phyloP scores from a whole-genome alignment of 306 rosid genomes.

The Sesbania bispinosa region DNA sequence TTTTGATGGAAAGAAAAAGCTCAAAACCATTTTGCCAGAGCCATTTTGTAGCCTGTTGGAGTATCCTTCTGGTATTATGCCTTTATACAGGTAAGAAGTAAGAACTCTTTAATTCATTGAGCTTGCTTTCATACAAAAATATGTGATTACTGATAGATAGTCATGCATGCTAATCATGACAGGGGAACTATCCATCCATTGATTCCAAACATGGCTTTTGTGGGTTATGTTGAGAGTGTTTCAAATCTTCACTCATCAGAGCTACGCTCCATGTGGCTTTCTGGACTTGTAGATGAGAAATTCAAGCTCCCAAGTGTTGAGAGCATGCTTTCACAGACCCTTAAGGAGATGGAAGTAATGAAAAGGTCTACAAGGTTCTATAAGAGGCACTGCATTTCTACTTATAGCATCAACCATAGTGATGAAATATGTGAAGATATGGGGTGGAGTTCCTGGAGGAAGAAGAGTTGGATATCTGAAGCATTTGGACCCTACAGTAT shows the following conservation, averaged over 20 bases:
- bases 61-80: slow-evolving; percentile 55
- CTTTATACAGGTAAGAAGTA: slow-evolving; percentile 64
- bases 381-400: slow-evolving; percentile 69
- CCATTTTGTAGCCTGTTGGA: slow-evolving; percentile 64
- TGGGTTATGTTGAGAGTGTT: slow-evolving; percentile 69
- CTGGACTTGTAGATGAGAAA: slow-evolving; percentile 50
- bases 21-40: slow-evolving; percentile 56
- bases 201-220: slow-evolving; percentile 82
- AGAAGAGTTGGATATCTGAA: slow-evolving; percentile 72
- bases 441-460: slow-evolving; percentile 73
- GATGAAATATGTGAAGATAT: slow-evolving; percentile 73
- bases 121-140: neutral
- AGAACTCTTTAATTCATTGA: neutral
- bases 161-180: slow-evolving; percentile 10
- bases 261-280: slow-evolving; percentile 70
- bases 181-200: slow-evolving; percentile 78
- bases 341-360: slow-evolving; percentile 53
- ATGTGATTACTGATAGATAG: neutral
- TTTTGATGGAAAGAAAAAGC: slow-evolving; percentile 72
- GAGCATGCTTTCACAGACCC: slow-evolving; percentile 54
- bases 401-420: slow-evolving; percentile 70
- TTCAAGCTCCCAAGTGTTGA: slow-evolving; percentile 68
- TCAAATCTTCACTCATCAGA: slow-evolving; percentile 69
- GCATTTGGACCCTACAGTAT: slow-evolving; percentile 55
- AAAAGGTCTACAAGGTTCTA: slow-evolving; percentile 67